A percentile compares a stretch with the other conserved stretches of the same genome.
Conservation (phyloP, 2,329 filamentous ascomycete species). For the Mycosphaerella sp. region DNA sequence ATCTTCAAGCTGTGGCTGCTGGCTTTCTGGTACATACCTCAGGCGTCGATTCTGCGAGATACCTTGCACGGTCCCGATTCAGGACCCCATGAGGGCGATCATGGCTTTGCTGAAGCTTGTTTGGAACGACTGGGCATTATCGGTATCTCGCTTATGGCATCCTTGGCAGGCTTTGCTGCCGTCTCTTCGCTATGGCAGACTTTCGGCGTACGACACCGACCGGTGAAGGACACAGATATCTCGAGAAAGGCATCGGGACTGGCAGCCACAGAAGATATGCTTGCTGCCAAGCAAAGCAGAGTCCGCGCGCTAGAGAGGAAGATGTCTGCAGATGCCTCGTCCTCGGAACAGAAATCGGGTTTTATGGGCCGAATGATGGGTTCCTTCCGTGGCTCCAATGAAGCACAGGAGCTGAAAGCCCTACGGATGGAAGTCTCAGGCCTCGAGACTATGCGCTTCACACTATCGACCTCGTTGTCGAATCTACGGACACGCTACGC, state of each 20-base stretch:
- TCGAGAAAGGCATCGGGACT: conserved; percentile 71
- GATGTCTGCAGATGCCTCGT: conserved; percentile 37
- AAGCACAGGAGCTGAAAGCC: conserved; percentile 47
- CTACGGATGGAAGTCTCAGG: conserved; percentile 71
- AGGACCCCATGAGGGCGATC: conserved; percentile 32
- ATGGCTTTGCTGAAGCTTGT: conserved; percentile 50
- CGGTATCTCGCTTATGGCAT: conserved; percentile 77
- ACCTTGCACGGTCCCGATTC: conserved; percentile 39
- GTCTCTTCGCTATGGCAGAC: conserved; percentile 82
- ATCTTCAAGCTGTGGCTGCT: conserved; percentile 64
- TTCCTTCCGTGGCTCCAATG: conserved; percentile 60
- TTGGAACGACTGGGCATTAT: conserved; percentile 70
- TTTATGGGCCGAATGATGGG: conserved; percentile 70
- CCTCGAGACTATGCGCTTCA: conserved; percentile 70
- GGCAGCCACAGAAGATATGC: conserved; percentile 72
- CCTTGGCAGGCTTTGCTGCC: conserved; percentile 84
- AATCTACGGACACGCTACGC: conserved; percentile 57
- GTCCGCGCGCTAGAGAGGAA: conserved; percentile 65
- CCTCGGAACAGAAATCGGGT: conserved; percentile 40
- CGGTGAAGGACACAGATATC: conserved; percentile 61
- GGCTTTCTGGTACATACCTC: conserved; percentile 59
- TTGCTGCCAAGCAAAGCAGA: conserved; percentile 65
- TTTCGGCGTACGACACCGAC: conserved; percentile 59
- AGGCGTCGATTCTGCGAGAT: conserved; percentile 31
- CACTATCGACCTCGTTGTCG: conserved; percentile 59